Base-by-base conservation (phyloP, 176 grass and related monocot genomes). In the Phragmites australis region DNA sequence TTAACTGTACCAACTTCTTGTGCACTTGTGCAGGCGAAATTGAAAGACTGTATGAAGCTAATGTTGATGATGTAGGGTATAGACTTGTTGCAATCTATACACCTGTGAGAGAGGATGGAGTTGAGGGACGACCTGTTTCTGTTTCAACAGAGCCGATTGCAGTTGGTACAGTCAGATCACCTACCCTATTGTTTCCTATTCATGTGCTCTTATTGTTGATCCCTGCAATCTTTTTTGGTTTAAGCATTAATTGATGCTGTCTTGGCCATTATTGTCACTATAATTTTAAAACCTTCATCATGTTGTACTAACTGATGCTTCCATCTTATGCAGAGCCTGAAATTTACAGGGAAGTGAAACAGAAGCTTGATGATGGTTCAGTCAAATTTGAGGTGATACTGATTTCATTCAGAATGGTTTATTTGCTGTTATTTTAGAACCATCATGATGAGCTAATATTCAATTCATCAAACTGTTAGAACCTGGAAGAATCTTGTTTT, bases 11-110 rank as follows among this genome's bases (percentile, higher is more conserved):
- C 12, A 74, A 80, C 12, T 67, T 47, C 52, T 71, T 70, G 61
- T 85, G 34, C 90, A 99, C 52, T 71, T 70, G 61, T 85, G 34
- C 90, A 99, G 96, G 92, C 2, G 92, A 99, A 86, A 84, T 70
- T 54, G 90, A 90, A 75, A 88, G 86, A 87, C 95, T 82, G 81
- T 99, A 95, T 52, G 96, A 99, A 87, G 96, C 96, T 71, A 99
- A 99, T 76, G 92, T 95, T 60, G 96, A 99, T 60, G 92, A 99
- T 76, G 96, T 95, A 75, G 96, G 88, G 21, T 99, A 99, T 67
- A 90, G 92, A 85, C 75, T 99, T 82, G 96, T 98, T 64, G 92
- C 75, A 78, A 90, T 99, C 82, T 99, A 99, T 63, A 95, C 96
- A 56, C 96, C 92, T 40, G 84, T 95, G 67, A 92, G 96, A 72